These are phyloP conservation scores for Xerocomellus dryophilus DNA, from an alignment of 768 basidiomycete genomes.

Conservation along the genomic window DNA sequence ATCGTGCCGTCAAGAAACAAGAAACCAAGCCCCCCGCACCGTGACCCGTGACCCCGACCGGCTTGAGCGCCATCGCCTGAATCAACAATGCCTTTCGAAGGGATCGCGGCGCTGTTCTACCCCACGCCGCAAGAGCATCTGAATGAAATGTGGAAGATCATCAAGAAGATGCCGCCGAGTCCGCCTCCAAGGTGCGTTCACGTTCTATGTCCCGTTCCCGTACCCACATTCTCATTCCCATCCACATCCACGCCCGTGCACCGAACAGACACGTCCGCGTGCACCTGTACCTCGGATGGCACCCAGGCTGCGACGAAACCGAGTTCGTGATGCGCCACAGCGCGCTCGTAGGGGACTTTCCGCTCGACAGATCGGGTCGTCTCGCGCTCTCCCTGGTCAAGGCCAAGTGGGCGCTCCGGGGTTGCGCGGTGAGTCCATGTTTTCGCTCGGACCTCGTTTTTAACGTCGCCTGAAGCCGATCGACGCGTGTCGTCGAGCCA, in stretches of 20 bases:
- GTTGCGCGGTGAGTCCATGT: constrained; percentile 17
- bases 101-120: constrained; percentile 10
- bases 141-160: constrained; percentile 24
- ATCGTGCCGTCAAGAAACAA: not conserved
- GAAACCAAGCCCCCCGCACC: not conserved
- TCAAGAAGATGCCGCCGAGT: constrained; percentile 17
- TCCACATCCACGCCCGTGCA: no score
- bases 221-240: no score
- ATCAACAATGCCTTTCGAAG: constrained; percentile 8
- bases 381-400: constrained; percentile 16
- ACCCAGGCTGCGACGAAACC: constrained; percentile 27
- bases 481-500: constrained; percentile 18
- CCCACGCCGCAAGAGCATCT: constrained; percentile 20
- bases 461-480: constrained; percentile 10
- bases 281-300: constrained; percentile 31
- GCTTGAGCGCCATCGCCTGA: no score
- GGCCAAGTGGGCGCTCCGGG: constrained; percentile 23
- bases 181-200: constrained; percentile 17
- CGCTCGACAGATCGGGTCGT: constrained; percentile 23
- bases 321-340: constrained; percentile 27
- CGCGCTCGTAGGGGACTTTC: constrained; percentile 27
- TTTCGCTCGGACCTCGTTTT: no score
- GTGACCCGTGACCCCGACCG: no score
- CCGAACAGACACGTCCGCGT: constrained; percentile 29
- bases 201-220: no score